phyloP scores from a whole-genome alignment of 2,329 filamentous ascomycete species.

The Pseudogymnoascus sp. region DNA sequence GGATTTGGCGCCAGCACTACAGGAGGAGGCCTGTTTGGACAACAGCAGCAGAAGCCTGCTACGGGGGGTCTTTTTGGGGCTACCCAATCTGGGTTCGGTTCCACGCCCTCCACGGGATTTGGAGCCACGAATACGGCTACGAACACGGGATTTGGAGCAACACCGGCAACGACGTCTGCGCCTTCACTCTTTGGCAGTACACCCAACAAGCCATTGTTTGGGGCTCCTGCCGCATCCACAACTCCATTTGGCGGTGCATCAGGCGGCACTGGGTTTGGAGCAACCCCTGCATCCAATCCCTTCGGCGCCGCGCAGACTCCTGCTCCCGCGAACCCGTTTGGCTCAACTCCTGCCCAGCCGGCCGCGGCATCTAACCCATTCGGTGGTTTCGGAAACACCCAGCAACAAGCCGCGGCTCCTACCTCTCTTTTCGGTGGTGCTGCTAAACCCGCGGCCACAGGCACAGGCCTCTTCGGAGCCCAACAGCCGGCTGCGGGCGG shows the following conservation, averaged over 20 bases:
- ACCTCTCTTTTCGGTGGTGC: conserved; percentile 32
- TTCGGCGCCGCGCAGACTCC: conserved; percentile 32
- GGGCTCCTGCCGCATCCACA: conserved; percentile 15
- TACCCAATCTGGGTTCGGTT: conserved; percentile 34
- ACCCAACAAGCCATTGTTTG: conserved; percentile 33
- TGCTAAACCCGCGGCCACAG: conserved; percentile 26
- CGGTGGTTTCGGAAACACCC: conserved; percentile 37
- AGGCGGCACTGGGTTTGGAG: conserved; percentile 12
- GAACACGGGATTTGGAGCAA: conserved; percentile 22
- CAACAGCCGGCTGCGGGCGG: conserved; percentile 22
- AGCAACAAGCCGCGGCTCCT: conserved; percentile 33
- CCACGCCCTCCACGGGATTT: conserved; percentile 24
- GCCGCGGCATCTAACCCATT: conserved; percentile 28
- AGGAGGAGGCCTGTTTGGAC: conserved; percentile 35
- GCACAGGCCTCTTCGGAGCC: conserved; percentile 30
- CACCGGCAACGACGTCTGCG: conserved; percentile 19
- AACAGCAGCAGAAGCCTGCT: conserved; percentile 28
- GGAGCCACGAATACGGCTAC: conserved; percentile 21
- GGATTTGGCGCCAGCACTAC: conserved; percentile 41
- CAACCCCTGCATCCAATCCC: conserved; percentile 24
- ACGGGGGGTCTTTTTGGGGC: conserved; percentile 37
- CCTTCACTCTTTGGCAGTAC: conserved; percentile 25
- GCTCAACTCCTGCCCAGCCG: conserved; percentile 37
- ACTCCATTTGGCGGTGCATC: conserved; percentile 26
- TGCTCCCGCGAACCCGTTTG: conserved; percentile 26